Conservation (phyloP, 768 basidiomycete species). For the Strobilomyces echinocephalus region DNA sequence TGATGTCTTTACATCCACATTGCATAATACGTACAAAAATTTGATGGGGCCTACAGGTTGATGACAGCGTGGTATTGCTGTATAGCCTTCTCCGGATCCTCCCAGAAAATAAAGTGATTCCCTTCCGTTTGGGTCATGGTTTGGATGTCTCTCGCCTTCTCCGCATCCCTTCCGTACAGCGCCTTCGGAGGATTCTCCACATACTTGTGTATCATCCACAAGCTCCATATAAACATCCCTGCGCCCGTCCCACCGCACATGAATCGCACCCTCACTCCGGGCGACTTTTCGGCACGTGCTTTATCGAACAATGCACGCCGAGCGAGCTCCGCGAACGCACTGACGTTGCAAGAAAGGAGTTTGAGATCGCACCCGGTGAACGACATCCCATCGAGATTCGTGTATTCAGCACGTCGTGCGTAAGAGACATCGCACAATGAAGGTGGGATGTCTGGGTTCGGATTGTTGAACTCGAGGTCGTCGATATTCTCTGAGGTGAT, state of each 20-base stretch:
- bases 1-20: no score
- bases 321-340: conserved; percentile 5
- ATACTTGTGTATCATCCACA: conserved; percentile 12
- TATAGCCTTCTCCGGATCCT: conserved; percentile 21
- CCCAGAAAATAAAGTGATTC: conserved; percentile 25
- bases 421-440: conserved; percentile 14
- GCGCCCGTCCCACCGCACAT: conserved; percentile 13
- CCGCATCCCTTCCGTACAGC: conserved; percentile 13
- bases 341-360: conserved; percentile 8
- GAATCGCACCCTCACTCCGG: conserved; percentile 16
- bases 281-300: conserved; percentile 3
- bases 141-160: conserved; percentile 20
- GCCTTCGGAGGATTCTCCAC: conserved; percentile 3
- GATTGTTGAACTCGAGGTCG: conserved; percentile 14
- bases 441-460: conserved; percentile 1
- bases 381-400: not conserved
- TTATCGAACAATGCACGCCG: conserved; percentile 19
- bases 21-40: no score
- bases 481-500: conserved; percentile 12
- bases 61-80: conserved; percentile 10
- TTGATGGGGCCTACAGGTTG: not conserved
- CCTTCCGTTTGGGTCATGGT: conserved; percentile 12
- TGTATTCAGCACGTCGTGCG: conserved; percentile 12
- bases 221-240: conserved; percentile 8
- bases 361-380: conserved; percentile 9